Percentiles rank a stretch among this genome's conserved stretches.
Conservation (phyloP, 2,329 filamentous ascomycete species). For the Tympanopsis confertula region DNA sequence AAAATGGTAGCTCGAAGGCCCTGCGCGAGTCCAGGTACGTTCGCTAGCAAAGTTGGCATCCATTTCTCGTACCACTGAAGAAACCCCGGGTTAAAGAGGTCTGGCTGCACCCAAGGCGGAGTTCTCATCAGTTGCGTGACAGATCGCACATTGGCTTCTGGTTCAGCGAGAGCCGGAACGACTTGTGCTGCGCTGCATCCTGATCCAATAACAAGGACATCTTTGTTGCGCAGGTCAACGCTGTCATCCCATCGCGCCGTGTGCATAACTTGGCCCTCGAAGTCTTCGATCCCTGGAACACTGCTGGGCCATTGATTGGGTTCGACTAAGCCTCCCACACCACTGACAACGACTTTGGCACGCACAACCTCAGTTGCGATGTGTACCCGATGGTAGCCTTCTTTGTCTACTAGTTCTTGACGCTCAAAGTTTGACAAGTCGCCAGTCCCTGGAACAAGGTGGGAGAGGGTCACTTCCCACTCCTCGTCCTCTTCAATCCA, state of each 20-base stretch:
- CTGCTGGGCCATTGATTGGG: constrained; percentile 35
- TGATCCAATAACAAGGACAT: constrained; percentile 44
- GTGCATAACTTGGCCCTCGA: constrained; percentile 43
- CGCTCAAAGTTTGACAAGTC: constrained; percentile 36
- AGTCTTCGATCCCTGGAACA: constrained; percentile 37
- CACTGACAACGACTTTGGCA: constrained; percentile 40
- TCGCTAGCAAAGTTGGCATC: constrained; percentile 26
- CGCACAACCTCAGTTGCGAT: constrained; percentile 35
- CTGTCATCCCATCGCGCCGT: constrained; percentile 42
- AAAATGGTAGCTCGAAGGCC: constrained; percentile 27
- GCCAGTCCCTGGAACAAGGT: constrained; percentile 37
- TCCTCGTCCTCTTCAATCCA: constrained; percentile 40
- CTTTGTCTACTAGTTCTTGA: constrained; percentile 23
- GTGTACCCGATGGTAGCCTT: constrained; percentile 33
- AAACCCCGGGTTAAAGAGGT: constrained; percentile 19
- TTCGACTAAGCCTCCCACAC: constrained; percentile 42
- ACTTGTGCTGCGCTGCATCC: constrained; percentile 46
- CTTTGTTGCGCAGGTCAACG: constrained; percentile 37
- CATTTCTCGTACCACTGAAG: constrained; percentile 31
- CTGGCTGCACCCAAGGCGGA: constrained; percentile 41
- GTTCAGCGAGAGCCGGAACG: constrained; percentile 34
- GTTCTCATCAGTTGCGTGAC: constrained; percentile 48
- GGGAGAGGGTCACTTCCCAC: constrained; percentile 39
- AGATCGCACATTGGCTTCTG: constrained; percentile 27
- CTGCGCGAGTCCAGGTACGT: constrained; percentile 32